A percentile compares a stretch with the other conserved stretches of the same genome.
Conservation (phyloP, 805 yeast species). For the Kockiozyma suomiensis region DNA sequence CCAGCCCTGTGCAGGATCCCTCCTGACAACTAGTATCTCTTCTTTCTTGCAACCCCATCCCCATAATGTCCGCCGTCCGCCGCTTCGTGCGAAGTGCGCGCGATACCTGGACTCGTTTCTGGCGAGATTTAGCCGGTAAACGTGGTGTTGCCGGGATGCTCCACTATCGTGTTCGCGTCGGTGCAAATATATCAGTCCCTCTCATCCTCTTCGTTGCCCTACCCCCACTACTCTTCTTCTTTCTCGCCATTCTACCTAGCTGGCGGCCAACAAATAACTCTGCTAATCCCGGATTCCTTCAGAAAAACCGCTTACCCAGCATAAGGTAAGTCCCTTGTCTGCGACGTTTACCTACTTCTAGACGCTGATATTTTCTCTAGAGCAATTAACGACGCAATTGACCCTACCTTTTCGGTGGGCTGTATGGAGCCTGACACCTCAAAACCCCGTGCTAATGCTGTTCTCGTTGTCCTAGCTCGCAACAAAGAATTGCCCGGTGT, state of each 20-base stretch:
- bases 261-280: slow-evolving; percentile 9
- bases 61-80: slow-evolving; percentile 12
- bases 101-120: slow-evolving; percentile 1
- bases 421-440: slow-evolving; percentile 53
- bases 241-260: slow-evolving; percentile 1
- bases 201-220: slow-evolving; percentile 18
- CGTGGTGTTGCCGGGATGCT: slow-evolving; percentile 9
- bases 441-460: slow-evolving; percentile 72
- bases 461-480: slow-evolving; percentile 79
- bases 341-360: neutral
- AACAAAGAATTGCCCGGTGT: slow-evolving; percentile 82
- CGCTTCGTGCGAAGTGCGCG: slow-evolving; percentile 17
- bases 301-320: slow-evolving; percentile 8
- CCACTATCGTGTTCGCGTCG: slow-evolving; percentile 28
- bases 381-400: slow-evolving; percentile 37
- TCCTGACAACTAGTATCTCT: neutral
- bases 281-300: neutral
- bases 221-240: slow-evolving; percentile 11
- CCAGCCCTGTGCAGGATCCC: neutral
- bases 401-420: slow-evolving; percentile 57
- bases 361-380: slow-evolving; percentile 3
- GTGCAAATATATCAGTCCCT: slow-evolving; percentile 23
- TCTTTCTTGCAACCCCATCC: neutral
- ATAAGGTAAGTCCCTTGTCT: slow-evolving; percentile 6
- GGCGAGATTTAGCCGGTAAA: slow-evolving; percentile 2